phyloP scores from a whole-genome alignment of 306 rosid species.

The Casuarina cunninghamiana region DNA sequence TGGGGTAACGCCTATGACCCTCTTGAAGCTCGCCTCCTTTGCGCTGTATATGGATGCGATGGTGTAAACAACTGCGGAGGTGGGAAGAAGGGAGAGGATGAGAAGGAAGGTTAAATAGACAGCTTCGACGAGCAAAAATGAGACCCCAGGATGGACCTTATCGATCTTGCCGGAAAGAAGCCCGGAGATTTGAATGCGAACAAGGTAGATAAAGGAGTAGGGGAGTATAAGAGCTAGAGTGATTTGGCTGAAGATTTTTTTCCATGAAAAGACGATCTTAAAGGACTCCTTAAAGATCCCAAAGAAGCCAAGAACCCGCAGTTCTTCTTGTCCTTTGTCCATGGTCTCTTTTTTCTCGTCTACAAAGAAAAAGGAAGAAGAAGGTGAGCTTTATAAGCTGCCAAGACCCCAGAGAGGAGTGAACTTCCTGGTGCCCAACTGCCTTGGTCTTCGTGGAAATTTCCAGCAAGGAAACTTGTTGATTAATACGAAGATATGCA shows the following conservation, averaged over 20 bases:
- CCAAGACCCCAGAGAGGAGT: no score
- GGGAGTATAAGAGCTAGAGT: slow-evolving; percentile 35
- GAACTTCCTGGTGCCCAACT: no score
- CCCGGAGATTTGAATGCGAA: slow-evolving; percentile 30
- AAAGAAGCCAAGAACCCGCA: slow-evolving; percentile 35
- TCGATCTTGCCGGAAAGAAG: slow-evolving; percentile 19
- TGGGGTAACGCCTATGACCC: background rate
- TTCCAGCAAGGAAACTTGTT: no score
- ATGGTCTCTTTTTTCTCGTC: background rate
- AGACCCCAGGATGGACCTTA: background rate
- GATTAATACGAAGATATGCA: no score
- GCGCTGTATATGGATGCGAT: background rate
- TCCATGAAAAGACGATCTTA: slow-evolving; percentile 30
- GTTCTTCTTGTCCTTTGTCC: slow-evolving; percentile 40
- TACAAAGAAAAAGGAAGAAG: no score
- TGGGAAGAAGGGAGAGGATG: slow-evolving; percentile 11
- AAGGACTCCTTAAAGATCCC: slow-evolving; percentile 31
- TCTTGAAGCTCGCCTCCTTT: background rate
- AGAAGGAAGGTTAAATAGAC: background rate
- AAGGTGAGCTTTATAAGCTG: no score
- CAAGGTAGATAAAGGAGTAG: slow-evolving; percentile 28
- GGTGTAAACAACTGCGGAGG: slow-evolving; percentile 1
- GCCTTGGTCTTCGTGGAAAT: no score
- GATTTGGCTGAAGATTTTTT: slow-evolving; percentile 37
- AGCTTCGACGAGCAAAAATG: background rate